Evolutionary conservation across 2,329 filamentous ascomycete species (phyloP), one percentile per base, ranked within the genome.

Genomic region (Zymoseptoria brevis): DNA sequence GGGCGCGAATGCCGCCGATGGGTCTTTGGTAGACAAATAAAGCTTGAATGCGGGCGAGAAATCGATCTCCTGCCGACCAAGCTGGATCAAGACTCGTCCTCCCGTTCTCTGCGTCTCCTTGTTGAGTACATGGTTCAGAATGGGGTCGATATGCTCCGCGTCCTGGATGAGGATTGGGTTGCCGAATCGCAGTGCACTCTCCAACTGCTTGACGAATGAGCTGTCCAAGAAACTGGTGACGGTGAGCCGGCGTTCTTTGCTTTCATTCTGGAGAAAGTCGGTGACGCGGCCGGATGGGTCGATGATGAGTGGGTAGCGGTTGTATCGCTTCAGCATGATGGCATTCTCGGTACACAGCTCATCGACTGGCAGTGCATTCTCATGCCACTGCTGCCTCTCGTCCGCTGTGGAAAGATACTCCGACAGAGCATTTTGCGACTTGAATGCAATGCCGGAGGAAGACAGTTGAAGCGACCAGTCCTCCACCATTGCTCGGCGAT

Each of bases 51-150:
- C 86, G 1, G 94, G 93, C 55, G 94, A 99, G 77, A 99, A 99
- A 75, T 99, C 94, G 66, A 99, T 99, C 76, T 99, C 92, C 75
- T 99, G 95, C 76, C 94, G 96, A 70, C 94, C 94, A 49, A 99
- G 88, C 75, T 99, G 94, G 64, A 99, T 99, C 56, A 99, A 85
- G 52, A 97, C 93, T 82, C 94, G 93, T 21, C 94, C 94, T 67
- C 94, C 94, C 26, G 95, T 99, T 79, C 92, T 95, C 76, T 99
- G 95, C 75, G 99, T 99, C 72, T 99, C 94, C 75, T 99, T 99
- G 79, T 99, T 99, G 75, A 99, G 85, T 58, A 99, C 93, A 69
- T 99, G 94, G 71, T 97, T 99, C 68, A 99, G 86, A 60, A 99
- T 92, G 0, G 95, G 95, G 71, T 99, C 94, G 59, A 99, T 79